Conservation (phyloP, 495 filamentous ascomycete genomes). For the Aspergillus nidulans region DNA sequence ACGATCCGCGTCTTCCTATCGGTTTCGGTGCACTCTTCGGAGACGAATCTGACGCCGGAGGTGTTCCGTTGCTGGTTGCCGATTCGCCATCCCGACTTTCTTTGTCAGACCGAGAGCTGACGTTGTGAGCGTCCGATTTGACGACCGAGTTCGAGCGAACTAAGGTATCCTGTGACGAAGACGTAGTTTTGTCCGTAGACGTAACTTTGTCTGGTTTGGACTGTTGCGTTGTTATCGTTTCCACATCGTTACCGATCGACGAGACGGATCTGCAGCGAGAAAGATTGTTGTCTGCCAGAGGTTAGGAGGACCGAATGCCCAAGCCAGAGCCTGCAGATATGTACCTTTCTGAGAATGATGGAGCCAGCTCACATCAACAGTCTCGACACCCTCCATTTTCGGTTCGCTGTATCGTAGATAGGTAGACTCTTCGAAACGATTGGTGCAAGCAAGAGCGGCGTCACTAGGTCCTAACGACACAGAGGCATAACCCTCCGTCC, state of each 20-base stretch:
- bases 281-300: constrained; percentile 28
- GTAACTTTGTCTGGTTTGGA: constrained; percentile 17
- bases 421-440: background rate
- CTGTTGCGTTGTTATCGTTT: constrained; percentile 17
- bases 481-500: constrained; percentile 4
- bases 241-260: constrained; percentile 20
- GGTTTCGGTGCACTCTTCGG: constrained; percentile 38
- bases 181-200: constrained; percentile 19
- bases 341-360: constrained; percentile 63
- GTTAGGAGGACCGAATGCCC: background rate
- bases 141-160: constrained; percentile 7
- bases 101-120: constrained; percentile 19
- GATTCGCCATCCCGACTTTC: constrained; percentile 20
- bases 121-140: constrained; percentile 16
- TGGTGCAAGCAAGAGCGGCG: background rate
- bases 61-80: constrained; percentile 17
- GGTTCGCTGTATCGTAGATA: background rate
- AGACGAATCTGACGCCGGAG: constrained; percentile 19
- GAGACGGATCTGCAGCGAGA: constrained; percentile 39
- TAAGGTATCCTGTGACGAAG: constrained; percentile 17
- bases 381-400: constrained; percentile 59
- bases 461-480: background rate
- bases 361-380: constrained; percentile 66
- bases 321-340: background rate
- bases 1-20: constrained; percentile 64